Percentiles rank a stretch among this genome's conserved stretches.
These are phyloP conservation scores for Solanum bukasovii DNA, from an alignment of 257 asterid species.

Conservation along the genomic window DNA sequence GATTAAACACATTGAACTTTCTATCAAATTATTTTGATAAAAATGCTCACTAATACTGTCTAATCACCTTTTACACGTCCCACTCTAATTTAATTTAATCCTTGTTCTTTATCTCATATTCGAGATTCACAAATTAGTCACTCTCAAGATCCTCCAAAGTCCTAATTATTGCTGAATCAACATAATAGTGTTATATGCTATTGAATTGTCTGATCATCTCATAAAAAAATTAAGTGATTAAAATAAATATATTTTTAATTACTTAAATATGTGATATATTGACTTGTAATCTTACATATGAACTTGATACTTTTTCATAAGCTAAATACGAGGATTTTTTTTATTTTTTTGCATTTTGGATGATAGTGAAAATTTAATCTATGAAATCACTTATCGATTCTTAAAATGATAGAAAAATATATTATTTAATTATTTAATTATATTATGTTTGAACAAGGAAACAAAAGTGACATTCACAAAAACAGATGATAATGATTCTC, in stretches of 20 bases:
- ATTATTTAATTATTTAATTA: neutral
- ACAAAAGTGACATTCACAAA: neutral
- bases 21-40: neutral
- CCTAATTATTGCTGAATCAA: neutral
- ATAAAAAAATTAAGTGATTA: neutral
- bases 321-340: neutral
- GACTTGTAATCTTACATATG: neutral
- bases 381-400: neutral
- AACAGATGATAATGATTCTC: neutral
- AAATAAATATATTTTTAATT: neutral
- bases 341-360: neutral
- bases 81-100: neutral
- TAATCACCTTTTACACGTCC: neutral
- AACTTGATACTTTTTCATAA: neutral
- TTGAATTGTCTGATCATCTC: neutral
- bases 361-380: neutral
- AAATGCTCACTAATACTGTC: neutral
- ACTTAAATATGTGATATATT: neutral
- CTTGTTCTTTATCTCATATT: neutral
- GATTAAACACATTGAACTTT: neutral
- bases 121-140: neutral
- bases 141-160: neutral
- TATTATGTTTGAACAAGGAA: neutral
- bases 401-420: neutral
- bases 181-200: neutral